phyloP scores from a whole-genome alignment of 73 alveolate genomes.

The Symbiodinium pilosum region DNA sequence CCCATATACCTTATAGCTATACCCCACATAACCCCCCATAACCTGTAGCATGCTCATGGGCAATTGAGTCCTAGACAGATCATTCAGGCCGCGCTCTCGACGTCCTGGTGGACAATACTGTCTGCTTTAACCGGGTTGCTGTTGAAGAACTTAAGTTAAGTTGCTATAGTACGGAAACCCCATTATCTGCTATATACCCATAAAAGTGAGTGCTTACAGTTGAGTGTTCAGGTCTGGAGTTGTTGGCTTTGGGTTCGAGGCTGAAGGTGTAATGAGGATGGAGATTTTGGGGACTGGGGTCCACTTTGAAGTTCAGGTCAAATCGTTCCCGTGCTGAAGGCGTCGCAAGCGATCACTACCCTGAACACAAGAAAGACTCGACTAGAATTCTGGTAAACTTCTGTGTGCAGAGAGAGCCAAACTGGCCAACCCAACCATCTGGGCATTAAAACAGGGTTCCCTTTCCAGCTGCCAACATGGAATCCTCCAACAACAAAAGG shows the following conservation, averaged over 20 bases:
- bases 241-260: background rate
- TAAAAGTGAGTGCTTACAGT: background rate
- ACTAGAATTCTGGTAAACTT: background rate
- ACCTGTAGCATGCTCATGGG: background rate
- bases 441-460: background rate
- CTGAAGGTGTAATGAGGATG: background rate
- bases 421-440: background rate
- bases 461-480: no score
- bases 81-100: background rate
- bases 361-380: background rate
- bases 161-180: background rate
- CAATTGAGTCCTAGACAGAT: background rate
- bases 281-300: background rate
- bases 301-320: background rate
- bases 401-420: background rate
- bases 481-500: no score
- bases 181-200: background rate
- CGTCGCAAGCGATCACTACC: background rate
- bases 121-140: background rate
- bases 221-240: background rate
- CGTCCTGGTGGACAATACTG: background rate
- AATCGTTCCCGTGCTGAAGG: background rate
- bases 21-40: no score
- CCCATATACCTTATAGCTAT: no score
- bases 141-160: background rate